Base-by-base conservation (phyloP, 768 basidiomycete genomes). In the Gautieria morchelliformis region DNA sequence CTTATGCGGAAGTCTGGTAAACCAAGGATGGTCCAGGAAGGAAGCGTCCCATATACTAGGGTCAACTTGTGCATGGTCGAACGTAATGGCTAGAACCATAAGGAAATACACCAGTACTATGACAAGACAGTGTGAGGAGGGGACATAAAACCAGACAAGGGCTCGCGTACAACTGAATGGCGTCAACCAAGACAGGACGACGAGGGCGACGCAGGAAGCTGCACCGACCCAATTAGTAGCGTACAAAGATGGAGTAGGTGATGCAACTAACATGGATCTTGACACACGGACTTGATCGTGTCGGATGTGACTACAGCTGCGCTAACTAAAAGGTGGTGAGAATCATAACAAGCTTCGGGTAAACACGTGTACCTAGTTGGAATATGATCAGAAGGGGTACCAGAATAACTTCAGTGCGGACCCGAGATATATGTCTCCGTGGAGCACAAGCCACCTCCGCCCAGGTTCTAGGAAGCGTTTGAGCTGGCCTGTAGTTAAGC, bases 301-400 rank as follows among this genome's bases (percentile, higher is more conserved):
- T 72, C 72, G 37, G 79, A 60, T 12, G 80, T 78, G 27, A 72
- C 64, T 58, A 70, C 72, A 49, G 83, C 73, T 20, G 78, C 77
- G 45, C 74, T 74, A 50, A 76, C 83, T 83, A 53, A 47, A 37
- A 52, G 40, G 32, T 52, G 44, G 22, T 1, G 27, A 52, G 15
- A 53, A 59, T n/a, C 42, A 20, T 39, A 19, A 5, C 14, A 53
- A 45, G 22, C 20, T 20, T 5, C 10, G 22, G 10, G 24, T 10
- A 41, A 39, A 48, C 19, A 5, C 17, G 12, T 45, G 22, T 30
- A 57, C 56, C 48, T 7, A 57, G 37, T 20, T 57, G 56, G 46
- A 57, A 57, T 9, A 50, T 17, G 24, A 50, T 20, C 37, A 57
- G 37, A 5, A 57, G 20, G 19, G 56, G 56, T 19, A 57, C 24